Evolutionary conservation across 1,139 yeast species (phyloP).

Genomic region (Magnusiomyces magnusii): DNA sequence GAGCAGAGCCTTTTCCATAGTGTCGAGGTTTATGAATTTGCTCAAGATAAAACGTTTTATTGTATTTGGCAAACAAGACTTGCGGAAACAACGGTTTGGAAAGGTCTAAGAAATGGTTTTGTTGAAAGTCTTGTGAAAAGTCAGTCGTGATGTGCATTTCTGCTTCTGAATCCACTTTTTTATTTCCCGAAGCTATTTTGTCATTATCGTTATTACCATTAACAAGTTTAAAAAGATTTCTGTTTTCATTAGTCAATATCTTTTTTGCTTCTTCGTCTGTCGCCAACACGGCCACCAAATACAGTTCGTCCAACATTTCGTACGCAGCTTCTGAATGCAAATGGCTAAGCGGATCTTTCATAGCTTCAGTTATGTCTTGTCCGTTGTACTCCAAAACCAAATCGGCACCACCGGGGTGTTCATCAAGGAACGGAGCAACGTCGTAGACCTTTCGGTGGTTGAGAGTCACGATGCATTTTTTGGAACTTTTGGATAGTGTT

Average conservation of each 20-base stretch:
- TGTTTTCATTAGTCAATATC: slow-evolving; percentile 34
- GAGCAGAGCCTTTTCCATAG: slow-evolving; percentile 87
- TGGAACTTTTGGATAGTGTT: slow-evolving; percentile 41
- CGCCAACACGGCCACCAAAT: slow-evolving; percentile 55
- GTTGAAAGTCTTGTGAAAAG: slow-evolving; percentile 55
- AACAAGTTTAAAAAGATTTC: slow-evolving; percentile 22
- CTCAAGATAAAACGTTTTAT: slow-evolving; percentile 84
- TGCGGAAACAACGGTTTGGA: slow-evolving; percentile 74
- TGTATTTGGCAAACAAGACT: slow-evolving; percentile 62
- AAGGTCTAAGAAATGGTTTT: slow-evolving; percentile 81
- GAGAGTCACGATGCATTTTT: slow-evolving; percentile 64
- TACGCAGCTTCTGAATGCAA: slow-evolving; percentile 81
- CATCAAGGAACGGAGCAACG: slow-evolving; percentile 75
- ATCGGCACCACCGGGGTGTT: slow-evolving; percentile 91
- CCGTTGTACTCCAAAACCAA: slow-evolving; percentile 72
- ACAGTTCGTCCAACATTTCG: slow-evolving; percentile 77
- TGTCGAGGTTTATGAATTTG: slow-evolving; percentile 98
- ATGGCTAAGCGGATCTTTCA: slow-evolving; percentile 64
- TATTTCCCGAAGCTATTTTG: slow-evolving; percentile 12
- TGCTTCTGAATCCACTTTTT: slow-evolving; percentile 42
- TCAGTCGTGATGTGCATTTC: slow-evolving; percentile 74
- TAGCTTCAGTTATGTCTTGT: slow-evolving; percentile 67
- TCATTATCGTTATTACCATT: background rate
- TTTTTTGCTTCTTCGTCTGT: slow-evolving; percentile 53
- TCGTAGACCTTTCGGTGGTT: slow-evolving; percentile 80